Percentiles rank a stretch among this genome's conserved stretches.
phyloP scores from a whole-genome alignment of 352 stramenopile species.

The Globisporangium iwayamae region DNA sequence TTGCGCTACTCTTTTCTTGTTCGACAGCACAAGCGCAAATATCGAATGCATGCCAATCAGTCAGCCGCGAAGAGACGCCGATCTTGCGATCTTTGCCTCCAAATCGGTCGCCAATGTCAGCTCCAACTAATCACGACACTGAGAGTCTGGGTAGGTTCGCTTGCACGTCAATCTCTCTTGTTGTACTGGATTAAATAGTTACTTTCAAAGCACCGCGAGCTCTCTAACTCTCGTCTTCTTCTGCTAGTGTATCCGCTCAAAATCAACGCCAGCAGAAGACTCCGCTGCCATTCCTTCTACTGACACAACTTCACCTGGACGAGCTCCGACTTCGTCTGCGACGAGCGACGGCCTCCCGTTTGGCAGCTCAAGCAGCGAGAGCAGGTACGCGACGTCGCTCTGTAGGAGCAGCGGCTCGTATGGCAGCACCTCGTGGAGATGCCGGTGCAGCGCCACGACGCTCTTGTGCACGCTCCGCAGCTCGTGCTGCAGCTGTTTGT shows the following conservation, averaged over 20 bases:
- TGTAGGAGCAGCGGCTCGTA: conserved; percentile 55
- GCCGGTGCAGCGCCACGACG: conserved; percentile 35
- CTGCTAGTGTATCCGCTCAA: not conserved
- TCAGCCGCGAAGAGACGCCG: not conserved
- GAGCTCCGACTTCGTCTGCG: conserved; percentile 7
- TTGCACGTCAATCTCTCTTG: not conserved
- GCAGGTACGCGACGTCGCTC: conserved; percentile 38
- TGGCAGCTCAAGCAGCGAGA: conserved; percentile 24
- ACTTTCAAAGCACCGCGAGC: not conserved
- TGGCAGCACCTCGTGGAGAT: conserved; percentile 38
- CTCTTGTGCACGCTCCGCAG: conserved; percentile 32
- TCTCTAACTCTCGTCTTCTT: not conserved
- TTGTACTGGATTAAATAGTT: not conserved
- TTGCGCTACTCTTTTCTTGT: not conserved
- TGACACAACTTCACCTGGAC: not conserved
- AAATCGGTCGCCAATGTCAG: not conserved
- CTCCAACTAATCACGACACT: not conserved
- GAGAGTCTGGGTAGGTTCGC: not conserved
- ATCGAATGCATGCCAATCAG: not conserved
- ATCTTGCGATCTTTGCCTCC: not conserved
- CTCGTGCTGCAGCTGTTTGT: conserved; percentile 55
- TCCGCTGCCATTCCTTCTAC: not conserved
- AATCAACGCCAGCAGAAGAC: not conserved
- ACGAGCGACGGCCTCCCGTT: conserved; percentile 17
- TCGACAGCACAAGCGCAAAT: not conserved